Evolutionary conservation across 2,329 filamentous ascomycete species (phyloP).

Genomic region (Rosellinia necatrix): DNA sequence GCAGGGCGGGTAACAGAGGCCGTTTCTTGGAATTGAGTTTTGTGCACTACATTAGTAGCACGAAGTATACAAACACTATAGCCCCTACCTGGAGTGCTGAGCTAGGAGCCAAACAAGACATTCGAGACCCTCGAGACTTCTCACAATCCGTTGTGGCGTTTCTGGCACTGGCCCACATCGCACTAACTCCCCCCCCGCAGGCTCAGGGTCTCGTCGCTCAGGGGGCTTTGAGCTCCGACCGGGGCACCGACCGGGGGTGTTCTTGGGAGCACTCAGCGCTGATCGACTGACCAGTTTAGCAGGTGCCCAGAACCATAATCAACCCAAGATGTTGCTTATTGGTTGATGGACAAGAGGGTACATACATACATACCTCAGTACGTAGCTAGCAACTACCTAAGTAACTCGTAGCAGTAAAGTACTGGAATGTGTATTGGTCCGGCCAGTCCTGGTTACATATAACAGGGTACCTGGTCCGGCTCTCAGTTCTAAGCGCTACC

Average conservation of each 20-base stretch:
- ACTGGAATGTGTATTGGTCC: too few species aligned
- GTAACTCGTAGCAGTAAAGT: too few species aligned
- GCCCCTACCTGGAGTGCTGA: too few species aligned
- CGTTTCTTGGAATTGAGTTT: too few species aligned
- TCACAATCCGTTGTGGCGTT: constrained; percentile 10
- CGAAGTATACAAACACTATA: too few species aligned
- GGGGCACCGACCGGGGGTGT: not conserved
- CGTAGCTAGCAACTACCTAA: too few species aligned
- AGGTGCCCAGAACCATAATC: constrained; percentile 14
- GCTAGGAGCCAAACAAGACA: not conserved
- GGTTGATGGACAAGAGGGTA: not conserved
- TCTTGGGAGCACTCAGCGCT: not conserved
- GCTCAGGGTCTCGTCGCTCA: not conserved
- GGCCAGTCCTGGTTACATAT: too few species aligned
- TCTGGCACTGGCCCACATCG: not conserved
- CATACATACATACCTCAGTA: too few species aligned
- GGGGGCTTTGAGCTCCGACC: not conserved
- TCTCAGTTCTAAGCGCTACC: too few species aligned
- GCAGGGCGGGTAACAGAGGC: too few species aligned
- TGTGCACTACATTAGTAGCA: too few species aligned
- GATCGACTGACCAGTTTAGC: constrained; percentile 16
- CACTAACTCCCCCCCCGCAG: constrained; percentile 13
- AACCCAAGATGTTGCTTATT: constrained; percentile 12
- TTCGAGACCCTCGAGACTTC: not conserved
- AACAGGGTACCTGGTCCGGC: too few species aligned